Conservation (phyloP, 257 asterid species). For the Fraxinus excelsior region DNA sequence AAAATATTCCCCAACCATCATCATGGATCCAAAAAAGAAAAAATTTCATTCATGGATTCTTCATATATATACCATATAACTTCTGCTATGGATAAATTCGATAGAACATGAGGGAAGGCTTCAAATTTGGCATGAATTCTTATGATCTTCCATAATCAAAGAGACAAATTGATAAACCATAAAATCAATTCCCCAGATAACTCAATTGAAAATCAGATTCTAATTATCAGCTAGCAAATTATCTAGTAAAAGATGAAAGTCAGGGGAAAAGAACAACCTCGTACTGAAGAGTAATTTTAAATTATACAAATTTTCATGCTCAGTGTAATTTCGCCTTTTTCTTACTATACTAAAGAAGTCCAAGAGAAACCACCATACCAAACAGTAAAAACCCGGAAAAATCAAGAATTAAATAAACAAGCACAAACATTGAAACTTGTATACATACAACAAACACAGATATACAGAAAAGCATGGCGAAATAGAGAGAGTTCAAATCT, state of each 20-base stretch:
- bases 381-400: conserved; percentile 5
- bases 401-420: not conserved
- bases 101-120: not conserved
- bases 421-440: not conserved
- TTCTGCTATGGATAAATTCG: not conserved
- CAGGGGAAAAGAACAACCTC: not conserved
- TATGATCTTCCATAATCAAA: not conserved
- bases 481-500: not conserved
- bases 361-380: not conserved
- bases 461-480: not conserved
- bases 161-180: too few relatives aligned
- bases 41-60: not conserved
- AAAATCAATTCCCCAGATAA: not conserved
- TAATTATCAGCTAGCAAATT: not conserved
- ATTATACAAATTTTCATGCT: not conserved
- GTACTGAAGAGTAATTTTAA: not conserved
- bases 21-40: not conserved
- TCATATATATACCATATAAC: too few relatives aligned
- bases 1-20: not conserved
- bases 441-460: not conserved
- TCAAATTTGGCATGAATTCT: not conserved
- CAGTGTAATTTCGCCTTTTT: not conserved
- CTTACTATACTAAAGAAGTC: not conserved
- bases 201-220: not conserved
- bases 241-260: not conserved